These are phyloP conservation scores for Colletotrichum musae DNA, from an alignment of 2,329 filamentous ascomycete genomes.

Conservation along the genomic window DNA sequence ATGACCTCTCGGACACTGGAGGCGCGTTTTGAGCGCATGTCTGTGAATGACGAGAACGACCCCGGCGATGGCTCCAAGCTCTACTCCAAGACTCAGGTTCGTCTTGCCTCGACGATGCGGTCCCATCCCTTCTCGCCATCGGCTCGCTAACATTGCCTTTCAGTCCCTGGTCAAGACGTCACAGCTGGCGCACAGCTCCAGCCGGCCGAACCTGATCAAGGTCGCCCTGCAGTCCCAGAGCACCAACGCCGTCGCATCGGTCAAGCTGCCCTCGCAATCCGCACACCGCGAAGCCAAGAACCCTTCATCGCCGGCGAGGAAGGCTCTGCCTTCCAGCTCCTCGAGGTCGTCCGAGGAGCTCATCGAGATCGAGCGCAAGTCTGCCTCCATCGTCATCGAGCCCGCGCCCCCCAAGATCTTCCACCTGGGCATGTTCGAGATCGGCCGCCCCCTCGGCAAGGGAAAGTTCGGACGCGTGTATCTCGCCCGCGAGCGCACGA, in stretches of 20 bases:
- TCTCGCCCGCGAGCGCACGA: conserved; percentile 83
- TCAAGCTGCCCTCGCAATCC: conserved; percentile 77
- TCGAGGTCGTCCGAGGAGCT: conserved; percentile 64
- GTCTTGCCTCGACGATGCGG: conserved; percentile 25
- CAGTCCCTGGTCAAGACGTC: conserved; percentile 52
- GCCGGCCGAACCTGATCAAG: conserved; percentile 87
- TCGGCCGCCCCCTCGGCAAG: conserved; percentile 87
- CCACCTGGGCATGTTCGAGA: conserved; percentile 95
- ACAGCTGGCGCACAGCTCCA: conserved; percentile 67
- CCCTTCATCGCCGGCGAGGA: conserved; percentile 67
- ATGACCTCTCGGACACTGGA: conserved; percentile 87
- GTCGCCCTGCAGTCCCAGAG: conserved; percentile 86
- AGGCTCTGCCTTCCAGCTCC: conserved; percentile 60
- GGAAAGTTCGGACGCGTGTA: conserved; percentile 92
- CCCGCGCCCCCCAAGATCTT: conserved; percentile 74
- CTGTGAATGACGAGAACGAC: conserved; percentile 91
- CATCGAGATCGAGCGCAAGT: conserved; percentile 64
- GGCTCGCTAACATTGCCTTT: conserved; percentile 54
- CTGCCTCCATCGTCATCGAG: conserved; percentile 69
- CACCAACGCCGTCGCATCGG: conserved; percentile 74
- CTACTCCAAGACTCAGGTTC: conserved; percentile 85
- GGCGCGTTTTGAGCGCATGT: conserved; percentile 89
- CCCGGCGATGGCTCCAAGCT: conserved; percentile 64
- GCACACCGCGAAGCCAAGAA: conserved; percentile 66
- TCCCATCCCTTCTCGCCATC: conserved; percentile 33